These are phyloP conservation scores for Petunia axillaris DNA, from an alignment of 257 asterid genomes.

Conservation along the genomic window DNA sequence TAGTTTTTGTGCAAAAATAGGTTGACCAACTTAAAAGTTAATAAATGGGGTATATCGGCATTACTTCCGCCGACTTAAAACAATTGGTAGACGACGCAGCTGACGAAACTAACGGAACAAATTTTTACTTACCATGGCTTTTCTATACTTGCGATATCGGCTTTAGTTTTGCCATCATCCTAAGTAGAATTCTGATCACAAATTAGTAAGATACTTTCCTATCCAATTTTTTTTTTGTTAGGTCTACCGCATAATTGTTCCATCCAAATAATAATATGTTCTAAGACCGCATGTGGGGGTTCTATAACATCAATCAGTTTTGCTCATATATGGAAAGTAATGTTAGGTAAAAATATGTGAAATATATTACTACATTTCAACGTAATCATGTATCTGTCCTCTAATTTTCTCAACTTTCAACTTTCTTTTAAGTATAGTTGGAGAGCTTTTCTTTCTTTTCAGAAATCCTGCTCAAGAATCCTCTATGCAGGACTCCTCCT, in stretches of 20 bases:
- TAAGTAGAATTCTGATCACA: neutral
- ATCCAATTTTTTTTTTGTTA: neutral
- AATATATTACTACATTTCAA: neutral
- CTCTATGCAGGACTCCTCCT: neutral
- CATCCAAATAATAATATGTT: neutral
- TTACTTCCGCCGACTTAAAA: too few relatives aligned
- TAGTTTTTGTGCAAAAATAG: too few relatives aligned
- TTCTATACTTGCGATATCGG: too few relatives aligned
- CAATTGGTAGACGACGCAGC: too few relatives aligned
- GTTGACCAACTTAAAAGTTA: too few relatives aligned
- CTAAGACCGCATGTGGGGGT: neutral
- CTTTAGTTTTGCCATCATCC: neutral
- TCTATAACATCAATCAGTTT: too few relatives aligned
- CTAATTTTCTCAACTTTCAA: neutral
- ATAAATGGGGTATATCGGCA: too few relatives aligned
- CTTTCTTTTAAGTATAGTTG: neutral
- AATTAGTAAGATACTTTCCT: neutral
- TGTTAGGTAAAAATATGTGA: neutral
- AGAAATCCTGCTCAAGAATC: neutral
- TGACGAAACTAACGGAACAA: too few relatives aligned
- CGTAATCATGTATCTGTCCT: neutral
- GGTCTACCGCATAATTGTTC: neutral
- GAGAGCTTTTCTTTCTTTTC: conserved; percentile 19
- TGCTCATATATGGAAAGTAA: neutral
- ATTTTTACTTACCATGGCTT: too few relatives aligned